Conservation (phyloP, 2,329 filamentous ascomycete genomes). For the Myriosclerotinia duriaeana region DNA sequence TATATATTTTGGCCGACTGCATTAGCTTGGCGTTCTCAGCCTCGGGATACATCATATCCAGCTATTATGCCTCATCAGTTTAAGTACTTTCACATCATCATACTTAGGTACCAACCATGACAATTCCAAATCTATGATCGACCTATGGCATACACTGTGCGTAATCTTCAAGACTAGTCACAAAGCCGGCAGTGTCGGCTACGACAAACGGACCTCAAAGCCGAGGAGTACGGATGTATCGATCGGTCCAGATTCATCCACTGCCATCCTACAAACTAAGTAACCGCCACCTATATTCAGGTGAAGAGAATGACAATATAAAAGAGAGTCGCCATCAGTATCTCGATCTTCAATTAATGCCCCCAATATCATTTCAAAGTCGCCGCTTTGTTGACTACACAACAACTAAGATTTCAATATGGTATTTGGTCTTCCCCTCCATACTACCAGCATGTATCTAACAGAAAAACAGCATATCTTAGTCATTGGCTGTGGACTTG, state of each 20-base stretch:
- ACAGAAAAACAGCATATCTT: constrained; percentile 28
- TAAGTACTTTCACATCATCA: neutral
- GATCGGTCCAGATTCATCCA: neutral
- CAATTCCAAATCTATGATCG: neutral
- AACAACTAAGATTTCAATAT: neutral
- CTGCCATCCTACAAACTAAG: neutral
- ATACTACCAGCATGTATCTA: neutral
- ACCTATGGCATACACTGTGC: neutral
- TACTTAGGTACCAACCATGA: neutral
- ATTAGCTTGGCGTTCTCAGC: neutral
- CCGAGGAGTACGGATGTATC: neutral
- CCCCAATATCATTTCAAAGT: neutral
- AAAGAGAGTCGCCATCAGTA: neutral
- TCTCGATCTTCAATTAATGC: neutral
- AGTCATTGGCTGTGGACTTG: constrained; percentile 29
- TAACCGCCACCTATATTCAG: neutral
- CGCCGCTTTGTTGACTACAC: neutral
- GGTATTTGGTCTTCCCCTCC: neutral
- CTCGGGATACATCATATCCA: neutral
- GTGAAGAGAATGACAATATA: neutral
- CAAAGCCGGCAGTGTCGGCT: neutral
- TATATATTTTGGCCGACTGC: neutral
- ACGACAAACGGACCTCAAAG: neutral
- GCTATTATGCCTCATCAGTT: neutral
- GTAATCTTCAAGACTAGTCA: neutral